Evolutionary conservation across 257 asterid genomes (phyloP), one percentile per base, ranked within the genome.

Genomic region (Lantana camara): DNA sequence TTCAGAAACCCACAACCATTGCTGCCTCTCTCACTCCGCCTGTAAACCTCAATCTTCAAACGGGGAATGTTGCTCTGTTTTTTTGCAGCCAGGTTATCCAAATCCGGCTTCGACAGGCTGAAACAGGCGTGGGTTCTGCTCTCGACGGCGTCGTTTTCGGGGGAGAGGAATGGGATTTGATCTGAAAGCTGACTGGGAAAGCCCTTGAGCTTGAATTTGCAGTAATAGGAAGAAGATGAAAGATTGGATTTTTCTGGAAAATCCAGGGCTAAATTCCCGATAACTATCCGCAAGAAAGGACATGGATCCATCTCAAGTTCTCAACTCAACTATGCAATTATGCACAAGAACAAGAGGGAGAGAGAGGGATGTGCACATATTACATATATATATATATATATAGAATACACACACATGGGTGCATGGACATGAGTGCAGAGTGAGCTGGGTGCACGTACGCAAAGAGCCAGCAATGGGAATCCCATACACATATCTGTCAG

Each of bases 371-470:
- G n/a, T n/a, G n/a, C n/a, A n/a, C n/a, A n/a, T n/a, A n/a, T n/a
- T n/a, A n/a, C n/a, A n/a, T n/a, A 4, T 35, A 24, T 20, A 23
- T 27, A 11, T 11, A 67, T 11, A 67, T 23, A 24, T 9, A 41
- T 41, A 12, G 13, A 11, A 11, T 41, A 12, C 13, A 41, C 12
- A 3, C 12, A 41, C 16, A 1, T 13, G 16, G 2, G 46, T 11
- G 16, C 4, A 12, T 41, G 77, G 79, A 57, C 77, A 73, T 73
- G 85, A 85, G 93, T 82, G 96, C 86, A 85, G 78, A 29, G 68
- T 90, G 97, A 90, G 97, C 92, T 87, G 97, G 71, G 21, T 74
- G 95, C 91, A 90, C 82, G 90, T 80, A 83, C 77, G 82, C 64
- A 46, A 59, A 64, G 64, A 67, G 80, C 79, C 85, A 80, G 90